Evolutionary conservation across 345 rosid genomes (phyloP).

Genomic region (Melaleuca alternifolia): DNA sequence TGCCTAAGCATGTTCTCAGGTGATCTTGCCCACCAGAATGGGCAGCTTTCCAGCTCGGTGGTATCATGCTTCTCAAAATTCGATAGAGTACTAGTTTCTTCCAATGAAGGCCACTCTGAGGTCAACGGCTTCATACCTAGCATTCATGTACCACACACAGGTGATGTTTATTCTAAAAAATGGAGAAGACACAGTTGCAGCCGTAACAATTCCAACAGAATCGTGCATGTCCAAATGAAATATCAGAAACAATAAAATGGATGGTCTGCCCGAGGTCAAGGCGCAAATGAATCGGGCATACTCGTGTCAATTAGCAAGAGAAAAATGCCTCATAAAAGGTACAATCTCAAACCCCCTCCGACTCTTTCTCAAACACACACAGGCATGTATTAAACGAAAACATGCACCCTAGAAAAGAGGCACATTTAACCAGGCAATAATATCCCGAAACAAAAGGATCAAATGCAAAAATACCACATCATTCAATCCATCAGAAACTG

Average conservation of each 20-base stretch:
- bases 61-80: conserved; percentile 37
- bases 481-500: neutral
- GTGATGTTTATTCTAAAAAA: neutral
- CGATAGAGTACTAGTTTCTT: conserved; percentile 23
- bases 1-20: conserved; percentile 80
- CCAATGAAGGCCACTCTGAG: conserved; percentile 17
- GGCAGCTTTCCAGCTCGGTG: conserved; percentile 67
- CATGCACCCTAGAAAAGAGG: neutral
- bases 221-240: neutral
- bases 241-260: neutral
- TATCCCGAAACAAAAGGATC: neutral
- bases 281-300: neutral
- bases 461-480: neutral
- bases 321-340: neutral
- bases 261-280: neutral
- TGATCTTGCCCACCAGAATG: conserved; percentile 93
- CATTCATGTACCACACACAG: neutral
- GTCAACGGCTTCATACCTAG: conserved; percentile 43
- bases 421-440: neutral
- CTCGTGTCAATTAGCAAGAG: neutral
- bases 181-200: neutral
- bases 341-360: neutral
- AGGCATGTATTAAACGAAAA: neutral
- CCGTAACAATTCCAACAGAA: neutral
- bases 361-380: neutral